A percentile compares a stretch with the other conserved stretches of the same genome.
Evolutionary conservation across 768 basidiomycete genomes (phyloP).

Genomic region (Sarcomyxa edulis): DNA sequence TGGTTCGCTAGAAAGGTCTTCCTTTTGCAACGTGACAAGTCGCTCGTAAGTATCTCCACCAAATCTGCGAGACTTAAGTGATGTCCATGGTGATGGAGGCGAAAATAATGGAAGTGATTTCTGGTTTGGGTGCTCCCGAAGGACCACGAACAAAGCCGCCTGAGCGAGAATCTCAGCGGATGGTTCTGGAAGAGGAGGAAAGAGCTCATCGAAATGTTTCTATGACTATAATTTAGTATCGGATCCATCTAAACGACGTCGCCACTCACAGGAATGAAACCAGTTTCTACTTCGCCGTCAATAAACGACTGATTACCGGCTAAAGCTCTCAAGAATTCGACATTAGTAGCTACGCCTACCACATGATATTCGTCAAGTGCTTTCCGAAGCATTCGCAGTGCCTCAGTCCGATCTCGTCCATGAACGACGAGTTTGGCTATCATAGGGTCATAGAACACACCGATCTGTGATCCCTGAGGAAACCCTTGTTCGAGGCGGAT

Average conservation of each 20-base stretch:
- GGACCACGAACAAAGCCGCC: conserved; percentile 70
- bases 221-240: conserved; percentile 20
- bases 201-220: conserved; percentile 84
- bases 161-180: conserved; percentile 65
- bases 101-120: conserved; percentile 10
- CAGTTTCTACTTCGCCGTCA: conserved; percentile 80
- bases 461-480: conserved; percentile 70
- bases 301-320: conserved; percentile 78
- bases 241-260: conserved; percentile 3
- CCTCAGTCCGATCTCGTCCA: conserved; percentile 79
- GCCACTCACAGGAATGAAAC: conserved; percentile 73
- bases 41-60: conserved; percentile 69
- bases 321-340: conserved; percentile 79
- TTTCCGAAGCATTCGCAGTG: conserved; percentile 70
- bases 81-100: conserved; percentile 57
- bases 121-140: conserved; percentile 48
- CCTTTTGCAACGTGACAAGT: conserved; percentile 55
- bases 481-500: conserved; percentile 92
- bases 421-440: conserved; percentile 91
- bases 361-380: conserved; percentile 88
- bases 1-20: conserved; percentile 34
- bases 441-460: conserved; percentile 89
- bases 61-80: conserved; percentile 71
- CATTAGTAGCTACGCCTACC: conserved; percentile 87
- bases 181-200: conserved; percentile 59